Evolutionary conservation across 495 filamentous ascomycete genomes (phyloP), one percentile per base, ranked within the genome.

Genomic region (Platismatia glauca): DNA sequence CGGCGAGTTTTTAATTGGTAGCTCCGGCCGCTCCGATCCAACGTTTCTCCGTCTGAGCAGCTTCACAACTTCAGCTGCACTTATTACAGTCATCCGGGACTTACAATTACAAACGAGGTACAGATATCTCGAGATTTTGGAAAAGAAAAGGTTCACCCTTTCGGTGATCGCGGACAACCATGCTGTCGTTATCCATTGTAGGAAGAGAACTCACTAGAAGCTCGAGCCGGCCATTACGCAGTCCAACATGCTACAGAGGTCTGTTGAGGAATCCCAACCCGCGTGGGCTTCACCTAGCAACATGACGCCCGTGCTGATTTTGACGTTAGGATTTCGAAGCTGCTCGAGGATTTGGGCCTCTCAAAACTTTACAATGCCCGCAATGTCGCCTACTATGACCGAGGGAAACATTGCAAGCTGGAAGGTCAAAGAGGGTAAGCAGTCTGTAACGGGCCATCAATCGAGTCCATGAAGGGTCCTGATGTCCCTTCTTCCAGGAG

Each of bases 361-460:
- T 18, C 84, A 87, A 57, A 89, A 89, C 67, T 87, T 91, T 71
- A 89, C 84, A 37, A 92, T 93, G 89, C 89, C 89, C 7, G 88
- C 89, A n/a, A 76, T 93, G 58, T 90, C 87, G 24, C 89, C 89
- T 33, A 92, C 89, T 16, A 92, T 92, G 89, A 92, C 89, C 48
- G 89, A 92, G 71, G 89, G 89, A 31, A 89, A 89, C 68, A 91
- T 92, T 67, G 79, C 85, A 29, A 80, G 69, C 58, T 92, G 89
- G 89, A 86, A 81, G 67, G 76, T 91, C 50, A 89, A 89, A 67
- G 89, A 91, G 76, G 88, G 87, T 81, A 57, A 39, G 68, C 34
- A 64, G n/a, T n/a, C n/a, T n/a, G n/a, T n/a, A n/a, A n/a, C n/a
- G 48, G 29, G 37, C 37, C 8, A 15, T 39, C 9, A 24, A 52